Conservation (phyloP, 495 filamentous ascomycete species). For the Penicillium bialowiezense region DNA sequence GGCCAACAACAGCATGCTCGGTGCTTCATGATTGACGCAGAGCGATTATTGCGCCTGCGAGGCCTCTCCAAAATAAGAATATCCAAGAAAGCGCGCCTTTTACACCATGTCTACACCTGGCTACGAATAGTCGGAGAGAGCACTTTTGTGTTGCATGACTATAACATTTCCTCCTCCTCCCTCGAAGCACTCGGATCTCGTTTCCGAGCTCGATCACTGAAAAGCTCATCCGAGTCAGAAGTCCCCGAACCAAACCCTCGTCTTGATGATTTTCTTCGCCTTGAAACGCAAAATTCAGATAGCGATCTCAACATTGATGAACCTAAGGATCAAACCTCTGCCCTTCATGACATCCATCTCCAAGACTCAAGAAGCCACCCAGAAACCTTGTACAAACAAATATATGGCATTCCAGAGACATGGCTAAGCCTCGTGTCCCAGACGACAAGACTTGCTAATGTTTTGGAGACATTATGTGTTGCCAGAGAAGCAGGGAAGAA, state of each 20-base stretch:
- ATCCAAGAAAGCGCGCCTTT: constrained; percentile 32
- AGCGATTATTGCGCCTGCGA: constrained; percentile 28
- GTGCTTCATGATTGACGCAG: constrained; percentile 34
- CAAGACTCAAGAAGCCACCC: constrained; percentile 32
- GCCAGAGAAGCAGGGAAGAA: constrained; percentile 7
- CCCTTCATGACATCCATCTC: constrained; percentile 31
- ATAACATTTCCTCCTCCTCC: constrained; percentile 23
- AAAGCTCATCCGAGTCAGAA: not conserved
- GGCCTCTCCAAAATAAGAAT: constrained; percentile 31
- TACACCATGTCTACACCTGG: constrained; percentile 38
- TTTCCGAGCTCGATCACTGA: not conserved
- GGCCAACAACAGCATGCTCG: constrained; percentile 34
- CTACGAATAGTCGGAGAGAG: constrained; percentile 35
- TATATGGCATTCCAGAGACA: constrained; percentile 36
- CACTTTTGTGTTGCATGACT: constrained; percentile 35
- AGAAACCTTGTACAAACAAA: constrained; percentile 30
- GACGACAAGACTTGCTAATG: constrained; percentile 34
- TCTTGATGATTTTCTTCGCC: constrained; percentile 34
- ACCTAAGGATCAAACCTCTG: constrained; percentile 26
- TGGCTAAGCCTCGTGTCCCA: constrained; percentile 37
- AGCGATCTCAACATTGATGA: constrained; percentile 36
- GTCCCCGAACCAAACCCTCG: constrained; percentile 16
- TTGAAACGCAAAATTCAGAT: constrained; percentile 28
- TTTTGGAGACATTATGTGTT: constrained; percentile 25
- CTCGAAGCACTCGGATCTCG: constrained; percentile 22